Conservation (phyloP, 129 eudicot species). For the Lactuca sativa region DNA sequence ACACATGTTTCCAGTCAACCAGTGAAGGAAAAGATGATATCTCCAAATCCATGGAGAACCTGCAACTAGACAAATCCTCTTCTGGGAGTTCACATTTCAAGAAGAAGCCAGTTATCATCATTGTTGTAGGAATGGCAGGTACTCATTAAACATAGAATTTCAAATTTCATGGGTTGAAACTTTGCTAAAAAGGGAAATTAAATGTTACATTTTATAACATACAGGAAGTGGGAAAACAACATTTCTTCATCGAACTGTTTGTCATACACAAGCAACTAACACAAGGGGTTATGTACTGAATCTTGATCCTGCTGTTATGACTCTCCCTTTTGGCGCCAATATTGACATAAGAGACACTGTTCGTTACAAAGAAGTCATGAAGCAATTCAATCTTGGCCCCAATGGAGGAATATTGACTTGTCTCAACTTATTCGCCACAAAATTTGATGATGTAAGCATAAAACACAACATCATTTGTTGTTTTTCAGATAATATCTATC, state of each 20-base stretch:
- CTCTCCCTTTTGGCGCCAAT: conserved; percentile 92
- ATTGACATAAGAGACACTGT: conserved; percentile 98
- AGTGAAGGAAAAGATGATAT: conserved; percentile 53
- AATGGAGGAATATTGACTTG: conserved; percentile 93
- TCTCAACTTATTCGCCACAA: conserved; percentile 88
- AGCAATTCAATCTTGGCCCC: conserved; percentile 91
- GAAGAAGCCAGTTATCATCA: conserved; percentile 79
- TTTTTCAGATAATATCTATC: not conserved
- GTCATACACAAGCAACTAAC: conserved; percentile 69
- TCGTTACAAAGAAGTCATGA: conserved; percentile 95
- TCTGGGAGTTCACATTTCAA: conserved; percentile 50
- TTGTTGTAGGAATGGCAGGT: conserved; percentile 99
- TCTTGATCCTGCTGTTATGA: conserved; percentile 96
- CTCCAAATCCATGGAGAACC: conserved; percentile 63
- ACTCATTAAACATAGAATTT: conserved; percentile 3
- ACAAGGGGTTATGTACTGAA: conserved; percentile 81
- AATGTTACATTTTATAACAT: not conserved
- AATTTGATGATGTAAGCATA: conserved; percentile 83
- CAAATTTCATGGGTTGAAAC: not conserved
- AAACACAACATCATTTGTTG: too few species aligned
- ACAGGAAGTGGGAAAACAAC: conserved; percentile 97
- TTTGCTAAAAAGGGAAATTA: too few species aligned
- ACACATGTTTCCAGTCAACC: conserved; percentile 23
- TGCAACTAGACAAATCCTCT: conserved; percentile 54
- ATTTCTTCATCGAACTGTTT: conserved; percentile 72